Evolutionary conservation across 2,329 filamentous ascomycete species (phyloP).

Genomic region (Beauveria asiatica): DNA sequence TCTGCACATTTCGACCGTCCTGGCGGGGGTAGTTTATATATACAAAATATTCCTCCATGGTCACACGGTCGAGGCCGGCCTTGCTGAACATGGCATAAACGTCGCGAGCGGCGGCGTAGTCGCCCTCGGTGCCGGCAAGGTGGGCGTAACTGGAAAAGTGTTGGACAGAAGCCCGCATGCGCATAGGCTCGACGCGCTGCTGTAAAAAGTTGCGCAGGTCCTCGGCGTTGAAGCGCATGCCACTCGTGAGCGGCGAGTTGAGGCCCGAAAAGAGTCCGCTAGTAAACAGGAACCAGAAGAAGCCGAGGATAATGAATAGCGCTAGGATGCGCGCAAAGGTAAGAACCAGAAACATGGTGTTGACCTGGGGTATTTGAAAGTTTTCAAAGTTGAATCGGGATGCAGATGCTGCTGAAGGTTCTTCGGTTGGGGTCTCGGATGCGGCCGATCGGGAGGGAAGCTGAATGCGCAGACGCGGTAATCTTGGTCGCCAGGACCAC

Average conservation of each 20-base stretch:
- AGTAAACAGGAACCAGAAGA: conserved; percentile 79
- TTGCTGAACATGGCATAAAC: conserved; percentile 68
- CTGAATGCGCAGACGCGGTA: conserved; percentile 43
- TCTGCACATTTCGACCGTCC: conserved; percentile 70
- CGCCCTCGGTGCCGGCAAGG: conserved; percentile 88
- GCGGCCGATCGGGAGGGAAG: conserved; percentile 31
- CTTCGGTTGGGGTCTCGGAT: background rate
- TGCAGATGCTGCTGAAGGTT: background rate
- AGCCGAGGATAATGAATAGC: conserved; percentile 62
- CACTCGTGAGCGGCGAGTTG: conserved; percentile 51
- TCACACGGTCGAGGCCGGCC: conserved; percentile 66
- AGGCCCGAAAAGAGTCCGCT: conserved; percentile 71
- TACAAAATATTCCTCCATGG: conserved; percentile 71
- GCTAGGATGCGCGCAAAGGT: conserved; percentile 67
- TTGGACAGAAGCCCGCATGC: conserved; percentile 63
- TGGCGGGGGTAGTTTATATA: conserved; percentile 85
- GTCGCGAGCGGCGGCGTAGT: conserved; percentile 77
- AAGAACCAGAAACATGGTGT: conserved; percentile 41
- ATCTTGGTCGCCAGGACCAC: conserved; percentile 45
- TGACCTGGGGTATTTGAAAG: conserved; percentile 28
- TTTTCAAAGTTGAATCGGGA: background rate
- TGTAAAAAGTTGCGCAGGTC: conserved; percentile 70
- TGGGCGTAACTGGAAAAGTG: conserved; percentile 81
- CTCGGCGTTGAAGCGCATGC: conserved; percentile 72
- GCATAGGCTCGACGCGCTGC: conserved; percentile 58